Base-by-base conservation (phyloP, 306 rosid species). In the Crotalaria pallida region DNA sequence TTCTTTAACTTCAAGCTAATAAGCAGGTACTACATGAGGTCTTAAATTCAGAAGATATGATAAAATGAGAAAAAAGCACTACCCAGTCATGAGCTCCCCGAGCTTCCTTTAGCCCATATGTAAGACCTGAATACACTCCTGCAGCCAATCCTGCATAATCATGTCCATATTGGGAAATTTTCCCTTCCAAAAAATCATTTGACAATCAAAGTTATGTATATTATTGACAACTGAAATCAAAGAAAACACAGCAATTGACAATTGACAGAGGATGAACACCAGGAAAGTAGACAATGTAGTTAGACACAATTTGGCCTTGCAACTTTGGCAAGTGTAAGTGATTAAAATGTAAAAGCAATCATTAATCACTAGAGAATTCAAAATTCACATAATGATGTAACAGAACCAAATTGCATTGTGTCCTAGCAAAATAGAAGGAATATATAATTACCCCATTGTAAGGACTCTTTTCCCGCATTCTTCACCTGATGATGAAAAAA, bases 31-130 rank as follows among this genome's bases (percentile, higher is more conserved):
- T 19, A n/a, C n/a, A 29, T 15, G n/a, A 29, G 53, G 36, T 21
- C 10, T 56, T 21, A 22, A 55, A 40, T 16, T 53, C 52, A 74
- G 26, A 38, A 33, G 6, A 21, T 9, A 34, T 43, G 17, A 13
- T 29, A 43, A 21, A 0, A 4, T 11, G 24, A 22, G 8, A n/a
- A 38, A 52, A 44, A 48, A 24, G 29, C 18, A 60, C 18, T 86
- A 93, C 98, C 98, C 97, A 94, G 65, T 91, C 99, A 72, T 94
- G 99, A 34, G 87, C 72, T 17, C 99, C 99, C 19, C 97, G 92
- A 74, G 95, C 95, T 79, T 94, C 99, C 76, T 77, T 82, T 58
- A 94, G 79, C 18, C 97, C 99, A 78, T 94, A 91, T 5, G 96
- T 90, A 50, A 94, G 91, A 23, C 99, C 99, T 22, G 99, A 88